Evolutionary conservation across 1,284 basidiomycete genomes (phyloP).

Genomic region (Neolentinus lepideus): DNA sequence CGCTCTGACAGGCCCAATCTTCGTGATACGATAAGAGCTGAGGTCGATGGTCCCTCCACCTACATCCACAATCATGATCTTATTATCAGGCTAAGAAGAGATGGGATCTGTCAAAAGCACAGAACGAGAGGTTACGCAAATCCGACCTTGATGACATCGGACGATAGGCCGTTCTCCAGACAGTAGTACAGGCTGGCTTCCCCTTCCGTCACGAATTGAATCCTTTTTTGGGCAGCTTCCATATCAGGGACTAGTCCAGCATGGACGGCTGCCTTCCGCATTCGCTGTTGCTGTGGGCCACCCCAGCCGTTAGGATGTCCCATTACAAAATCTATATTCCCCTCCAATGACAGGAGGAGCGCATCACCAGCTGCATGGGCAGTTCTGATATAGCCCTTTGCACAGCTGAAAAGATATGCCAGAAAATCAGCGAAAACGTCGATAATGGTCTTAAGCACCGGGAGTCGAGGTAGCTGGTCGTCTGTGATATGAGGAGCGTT

Average conservation of each 20-base stretch:
- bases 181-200: conserved; percentile 38
- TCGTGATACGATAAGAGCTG: conserved; percentile 8
- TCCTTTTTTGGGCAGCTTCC: conserved; percentile 18
- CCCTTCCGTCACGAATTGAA: conserved; percentile 36
- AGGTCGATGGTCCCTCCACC: conserved; percentile 13
- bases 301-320: conserved; percentile 33
- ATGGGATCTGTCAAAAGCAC: background rate
- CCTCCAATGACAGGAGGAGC: conserved; percentile 4
- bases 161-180: conserved; percentile 24
- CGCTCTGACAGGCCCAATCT: conserved; percentile 5
- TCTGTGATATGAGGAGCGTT: background rate
- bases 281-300: conserved; percentile 24
- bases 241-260: conserved; percentile 20
- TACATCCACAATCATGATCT: conserved; percentile 11
- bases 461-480: conserved; percentile 1
- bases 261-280: conserved; percentile 22
- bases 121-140: background rate
- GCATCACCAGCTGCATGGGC: conserved; percentile 7
- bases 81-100: conserved; percentile 3
- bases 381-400: background rate
- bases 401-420: conserved; percentile 5
- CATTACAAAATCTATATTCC: conserved; percentile 22
- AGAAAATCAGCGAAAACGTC: conserved; percentile 10
- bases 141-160: conserved; percentile 19
- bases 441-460: conserved; percentile 4